Conservation (phyloP, 306 rosid genomes). For the Prunus kanzakura region DNA sequence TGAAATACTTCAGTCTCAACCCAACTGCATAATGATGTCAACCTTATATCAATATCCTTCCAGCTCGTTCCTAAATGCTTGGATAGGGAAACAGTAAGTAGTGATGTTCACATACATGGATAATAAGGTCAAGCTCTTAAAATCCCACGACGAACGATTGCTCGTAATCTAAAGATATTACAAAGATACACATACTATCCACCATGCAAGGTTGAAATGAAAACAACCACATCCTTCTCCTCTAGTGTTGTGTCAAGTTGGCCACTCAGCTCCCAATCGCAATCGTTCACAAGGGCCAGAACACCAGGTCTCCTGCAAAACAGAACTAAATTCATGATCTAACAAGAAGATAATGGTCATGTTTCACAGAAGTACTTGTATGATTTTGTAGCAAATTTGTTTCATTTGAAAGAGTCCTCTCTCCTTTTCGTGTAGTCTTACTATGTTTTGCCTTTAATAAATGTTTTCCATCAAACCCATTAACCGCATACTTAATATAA, state of each 20-base stretch:
- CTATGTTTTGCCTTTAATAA: background rate
- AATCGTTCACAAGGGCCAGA: conserved; percentile 88
- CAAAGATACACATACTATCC: conserved; percentile 45
- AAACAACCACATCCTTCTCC: conserved; percentile 88
- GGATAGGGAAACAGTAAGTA: background rate
- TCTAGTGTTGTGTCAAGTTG: conserved; percentile 74
- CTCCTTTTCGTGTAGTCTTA: too few relatives aligned
- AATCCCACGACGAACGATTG: background rate
- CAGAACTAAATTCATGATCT: conserved; percentile 2
- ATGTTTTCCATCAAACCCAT: background rate
- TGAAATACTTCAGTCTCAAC: too few relatives aligned
- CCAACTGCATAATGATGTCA: too few relatives aligned
- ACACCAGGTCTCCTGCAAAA: conserved; percentile 93
- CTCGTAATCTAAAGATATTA: background rate
- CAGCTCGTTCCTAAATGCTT: background rate
- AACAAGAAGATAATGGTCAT: background rate
- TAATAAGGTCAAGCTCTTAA: background rate
- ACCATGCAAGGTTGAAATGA: conserved; percentile 91
- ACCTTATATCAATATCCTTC: background rate
- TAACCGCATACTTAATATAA: background rate
- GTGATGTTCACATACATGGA: background rate
- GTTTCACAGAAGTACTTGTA: background rate
- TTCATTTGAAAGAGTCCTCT: too few relatives aligned
- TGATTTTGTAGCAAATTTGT: background rate
- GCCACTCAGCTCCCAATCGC: conserved; percentile 96